A percentile compares a stretch with the other conserved stretches of the same genome.
These are phyloP conservation scores for Fonsecaea pugnacius DNA, from an alignment of 2,329 filamentous ascomycete genomes.

Conservation along the genomic window DNA sequence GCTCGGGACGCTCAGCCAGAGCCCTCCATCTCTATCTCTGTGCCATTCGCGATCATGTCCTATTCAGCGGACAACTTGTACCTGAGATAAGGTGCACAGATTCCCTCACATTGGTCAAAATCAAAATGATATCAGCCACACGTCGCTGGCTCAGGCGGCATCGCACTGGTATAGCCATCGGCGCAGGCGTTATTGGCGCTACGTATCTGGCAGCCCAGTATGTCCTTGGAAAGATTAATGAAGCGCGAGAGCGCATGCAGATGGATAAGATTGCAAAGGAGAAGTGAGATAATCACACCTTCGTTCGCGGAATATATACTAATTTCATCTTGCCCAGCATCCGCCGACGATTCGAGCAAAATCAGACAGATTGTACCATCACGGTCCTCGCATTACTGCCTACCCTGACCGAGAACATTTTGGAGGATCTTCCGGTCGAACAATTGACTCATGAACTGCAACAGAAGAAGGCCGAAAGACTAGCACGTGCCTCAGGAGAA, in stretches of 20 bases:
- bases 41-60: slow-evolving; percentile 30
- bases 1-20: slow-evolving; percentile 15
- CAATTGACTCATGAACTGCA: slow-evolving; percentile 91
- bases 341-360: slow-evolving; percentile 94
- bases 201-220: slow-evolving; percentile 94
- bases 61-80: slow-evolving; percentile 22
- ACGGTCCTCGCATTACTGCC: slow-evolving; percentile 95
- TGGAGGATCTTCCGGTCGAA: slow-evolving; percentile 87
- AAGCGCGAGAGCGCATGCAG: slow-evolving; percentile 94
- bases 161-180: slow-evolving; percentile 84
- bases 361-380: slow-evolving; percentile 98
- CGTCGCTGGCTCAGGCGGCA: slow-evolving; percentile 93
- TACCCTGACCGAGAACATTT: slow-evolving; percentile 85
- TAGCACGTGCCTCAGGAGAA: slow-evolving; percentile 53
- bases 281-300: slow-evolving; percentile 66
- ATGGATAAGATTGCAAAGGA: slow-evolving; percentile 94
- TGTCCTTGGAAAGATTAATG: slow-evolving; percentile 85
- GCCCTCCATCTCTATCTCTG: slow-evolving; percentile 8
- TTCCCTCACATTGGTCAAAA: slow-evolving; percentile 57
- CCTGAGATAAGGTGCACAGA: slow-evolving; percentile 30
- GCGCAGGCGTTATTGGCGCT: slow-evolving; percentile 82
- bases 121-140: slow-evolving; percentile 71
- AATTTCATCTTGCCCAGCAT: slow-evolving; percentile 62
- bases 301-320: slow-evolving; percentile 12
- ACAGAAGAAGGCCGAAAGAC: slow-evolving; percentile 79